phyloP scores from a whole-genome alignment of 2,329 filamentous ascomycete species.

The Zymoseptoria tritici region DNA sequence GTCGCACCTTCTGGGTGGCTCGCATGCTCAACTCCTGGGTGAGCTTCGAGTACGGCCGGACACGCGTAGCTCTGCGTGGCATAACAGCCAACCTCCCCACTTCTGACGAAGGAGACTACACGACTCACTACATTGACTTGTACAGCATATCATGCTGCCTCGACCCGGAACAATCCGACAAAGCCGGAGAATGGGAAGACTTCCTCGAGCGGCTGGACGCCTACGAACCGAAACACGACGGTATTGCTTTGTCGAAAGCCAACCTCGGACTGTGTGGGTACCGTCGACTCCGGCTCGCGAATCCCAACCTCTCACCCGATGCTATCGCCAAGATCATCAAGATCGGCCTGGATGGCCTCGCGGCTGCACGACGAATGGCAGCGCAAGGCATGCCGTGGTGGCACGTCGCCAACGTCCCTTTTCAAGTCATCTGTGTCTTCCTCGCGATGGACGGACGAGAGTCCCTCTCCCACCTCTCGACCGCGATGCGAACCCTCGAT shows the following conservation, averaged over 20 bases:
- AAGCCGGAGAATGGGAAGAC: slow-evolving; percentile 24
- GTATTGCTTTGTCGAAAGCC: slow-evolving; percentile 38
- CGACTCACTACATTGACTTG: slow-evolving; percentile 45
- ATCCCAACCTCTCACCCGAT: slow-evolving; percentile 37
- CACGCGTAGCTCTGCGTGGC: slow-evolving; percentile 43
- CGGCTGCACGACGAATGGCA: slow-evolving; percentile 42
- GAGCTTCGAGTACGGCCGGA: slow-evolving; percentile 52
- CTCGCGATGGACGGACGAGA: slow-evolving; percentile 49
- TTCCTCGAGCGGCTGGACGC: slow-evolving; percentile 26
- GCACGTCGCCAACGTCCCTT: slow-evolving; percentile 53
- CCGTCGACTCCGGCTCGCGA: slow-evolving; percentile 47
- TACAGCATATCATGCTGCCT: slow-evolving; percentile 48
- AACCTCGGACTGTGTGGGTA: slow-evolving; percentile 52
- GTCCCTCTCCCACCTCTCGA: slow-evolving; percentile 41
- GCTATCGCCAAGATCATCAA: slow-evolving; percentile 43
- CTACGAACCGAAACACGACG: slow-evolving; percentile 26
- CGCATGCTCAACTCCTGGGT: slow-evolving; percentile 54
- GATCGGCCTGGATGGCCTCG: slow-evolving; percentile 40
- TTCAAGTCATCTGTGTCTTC: slow-evolving; percentile 51
- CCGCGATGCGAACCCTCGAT: slow-evolving; percentile 41
- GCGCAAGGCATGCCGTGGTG: slow-evolving; percentile 47
- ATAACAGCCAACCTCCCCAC: slow-evolving; percentile 38
- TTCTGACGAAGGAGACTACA: slow-evolving; percentile 35
- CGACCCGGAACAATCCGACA: slow-evolving; percentile 40
- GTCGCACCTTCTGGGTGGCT: slow-evolving; percentile 41